A percentile compares a stretch with the other conserved stretches of the same genome.
Conservation (phyloP, 73 alveolate species). For the Paramecium bursaria region DNA sequence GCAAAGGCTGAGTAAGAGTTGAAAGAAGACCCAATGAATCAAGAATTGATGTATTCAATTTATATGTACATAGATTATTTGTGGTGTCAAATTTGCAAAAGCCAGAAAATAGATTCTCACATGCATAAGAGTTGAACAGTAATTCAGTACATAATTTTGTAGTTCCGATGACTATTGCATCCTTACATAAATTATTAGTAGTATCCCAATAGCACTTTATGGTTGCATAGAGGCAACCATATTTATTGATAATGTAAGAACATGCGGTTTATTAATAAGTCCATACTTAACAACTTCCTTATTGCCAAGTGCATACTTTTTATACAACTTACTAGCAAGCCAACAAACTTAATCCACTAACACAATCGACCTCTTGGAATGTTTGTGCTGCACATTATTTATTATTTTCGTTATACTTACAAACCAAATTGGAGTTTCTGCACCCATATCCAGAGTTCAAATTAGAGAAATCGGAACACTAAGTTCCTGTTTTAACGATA, state of each 20-base stretch:
- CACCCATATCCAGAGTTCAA: too few relatives aligned
- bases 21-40: background rate
- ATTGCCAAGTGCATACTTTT: too few relatives aligned
- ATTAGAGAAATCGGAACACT: too few relatives aligned
- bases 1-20: background rate
- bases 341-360: too few relatives aligned
- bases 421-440: too few relatives aligned
- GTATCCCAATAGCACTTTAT: slow-evolving; percentile 13
- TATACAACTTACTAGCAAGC: too few relatives aligned
- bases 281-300: slow-evolving; percentile 51
- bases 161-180: background rate
- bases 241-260: slow-evolving; percentile 14
- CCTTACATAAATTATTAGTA: background rate
- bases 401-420: too few relatives aligned
- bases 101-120: background rate
- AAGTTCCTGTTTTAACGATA: too few relatives aligned
- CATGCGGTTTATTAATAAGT: background rate
- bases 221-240: slow-evolving; percentile 49
- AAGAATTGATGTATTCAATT: background rate
- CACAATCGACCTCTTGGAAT: too few relatives aligned
- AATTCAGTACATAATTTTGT: background rate
- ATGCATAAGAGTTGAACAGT: background rate
- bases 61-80: background rate
- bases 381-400: too few relatives aligned
- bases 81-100: background rate